These are phyloP conservation scores for Ensete glaucum DNA, from an alignment of 176 grass and related monocot genomes.

Conservation along the genomic window DNA sequence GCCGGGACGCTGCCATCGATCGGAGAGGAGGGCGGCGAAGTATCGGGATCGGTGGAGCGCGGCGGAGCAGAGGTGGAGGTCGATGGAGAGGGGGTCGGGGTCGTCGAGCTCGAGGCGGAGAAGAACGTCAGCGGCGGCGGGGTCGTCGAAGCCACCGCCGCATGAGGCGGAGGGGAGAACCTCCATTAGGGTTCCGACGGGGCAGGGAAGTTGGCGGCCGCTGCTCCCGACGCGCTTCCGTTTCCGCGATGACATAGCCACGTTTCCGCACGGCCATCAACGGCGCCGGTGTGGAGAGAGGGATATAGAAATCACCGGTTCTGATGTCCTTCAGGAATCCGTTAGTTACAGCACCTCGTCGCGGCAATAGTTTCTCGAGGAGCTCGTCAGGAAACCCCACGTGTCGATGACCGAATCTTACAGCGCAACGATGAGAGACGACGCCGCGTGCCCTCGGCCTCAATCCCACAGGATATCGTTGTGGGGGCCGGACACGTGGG, in stretches of 20 bases:
- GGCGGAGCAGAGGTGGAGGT: constrained; percentile 39
- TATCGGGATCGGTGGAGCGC: constrained; percentile 52
- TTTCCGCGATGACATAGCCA: constrained; percentile 60
- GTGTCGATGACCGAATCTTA: background rate
- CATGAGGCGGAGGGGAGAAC: constrained; percentile 4
- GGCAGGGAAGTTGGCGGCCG: constrained; percentile 29
- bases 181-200: background rate
- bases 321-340: background rate
- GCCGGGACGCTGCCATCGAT: constrained; percentile 23
- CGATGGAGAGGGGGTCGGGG: constrained; percentile 17
- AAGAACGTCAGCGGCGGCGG: constrained; percentile 42
- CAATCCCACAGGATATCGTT: too few relatives aligned
- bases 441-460: too few relatives aligned
- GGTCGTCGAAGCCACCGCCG: constrained; percentile 26
- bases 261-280: background rate
- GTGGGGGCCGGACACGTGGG: too few relatives aligned
- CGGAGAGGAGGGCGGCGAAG: constrained; percentile 47
- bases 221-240: constrained; percentile 59
- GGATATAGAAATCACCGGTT: background rate
- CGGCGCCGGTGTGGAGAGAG: background rate
- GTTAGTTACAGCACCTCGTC: background rate
- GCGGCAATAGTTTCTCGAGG: too few relatives aligned
- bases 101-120: constrained; percentile 50
- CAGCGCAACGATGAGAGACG: background rate
- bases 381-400: too few relatives aligned